phyloP scores from a whole-genome alignment of 1,284 basidiomycete genomes.

The Boletus sp. region DNA sequence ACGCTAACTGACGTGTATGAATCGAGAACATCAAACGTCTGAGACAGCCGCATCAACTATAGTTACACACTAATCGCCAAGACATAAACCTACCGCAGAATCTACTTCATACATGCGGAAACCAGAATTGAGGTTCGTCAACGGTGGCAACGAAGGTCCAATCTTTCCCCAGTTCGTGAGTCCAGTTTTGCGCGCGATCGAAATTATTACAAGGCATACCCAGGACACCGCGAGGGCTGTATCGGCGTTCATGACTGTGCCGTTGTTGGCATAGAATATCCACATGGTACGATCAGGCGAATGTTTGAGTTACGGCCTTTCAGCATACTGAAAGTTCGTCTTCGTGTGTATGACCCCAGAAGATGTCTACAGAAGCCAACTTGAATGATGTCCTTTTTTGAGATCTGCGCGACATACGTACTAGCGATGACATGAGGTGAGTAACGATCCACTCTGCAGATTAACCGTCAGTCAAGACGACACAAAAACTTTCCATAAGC shows the following conservation, averaged over 20 bases:
- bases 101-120: slow-evolving; percentile 77
- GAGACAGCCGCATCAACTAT: neutral
- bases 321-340: neutral
- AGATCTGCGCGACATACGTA: slow-evolving; percentile 29
- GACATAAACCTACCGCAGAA: slow-evolving; percentile 46
- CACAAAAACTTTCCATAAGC: neutral
- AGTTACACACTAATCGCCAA: neutral
- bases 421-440: slow-evolving; percentile 57
- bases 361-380: neutral
- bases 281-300: neutral
- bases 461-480: neutral
- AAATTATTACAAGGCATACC: neutral
- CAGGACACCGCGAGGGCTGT: neutral
- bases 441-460: neutral
- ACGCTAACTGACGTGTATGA: neutral
- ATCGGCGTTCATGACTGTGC: neutral
- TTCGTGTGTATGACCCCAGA: neutral
- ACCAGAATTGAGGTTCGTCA: slow-evolving; percentile 71
- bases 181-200: neutral
- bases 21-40: neutral
- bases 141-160: slow-evolving; percentile 60
- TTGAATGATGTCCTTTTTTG: neutral
- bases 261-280: neutral
- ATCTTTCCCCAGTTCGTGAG: neutral
- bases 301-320: neutral